A percentile compares a stretch with the other conserved stretches of the same genome.
Conservation (phyloP, 2,329 filamentous ascomycete genomes). For the Chaetomium sp. region DNA sequence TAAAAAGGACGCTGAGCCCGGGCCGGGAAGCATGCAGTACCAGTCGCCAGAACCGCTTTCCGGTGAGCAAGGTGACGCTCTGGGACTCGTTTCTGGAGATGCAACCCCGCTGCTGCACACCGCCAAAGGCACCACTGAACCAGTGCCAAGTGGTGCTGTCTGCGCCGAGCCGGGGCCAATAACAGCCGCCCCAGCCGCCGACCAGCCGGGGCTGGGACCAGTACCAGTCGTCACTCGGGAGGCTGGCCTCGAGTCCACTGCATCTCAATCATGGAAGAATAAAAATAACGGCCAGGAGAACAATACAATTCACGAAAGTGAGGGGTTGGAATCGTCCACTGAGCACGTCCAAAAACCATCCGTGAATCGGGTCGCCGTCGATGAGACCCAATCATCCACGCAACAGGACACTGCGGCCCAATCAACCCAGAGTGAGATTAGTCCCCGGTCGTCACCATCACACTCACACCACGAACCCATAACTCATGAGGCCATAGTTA, state of each 20-base stretch:
- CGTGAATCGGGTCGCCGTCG: conserved; percentile 3
- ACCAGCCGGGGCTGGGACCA: conserved; percentile 19
- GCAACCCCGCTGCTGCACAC: conserved; percentile 23
- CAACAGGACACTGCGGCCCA: conserved; percentile 14
- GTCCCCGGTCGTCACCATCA: background rate
- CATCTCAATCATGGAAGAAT: conserved; percentile 39
- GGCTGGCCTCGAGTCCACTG: conserved; percentile 9
- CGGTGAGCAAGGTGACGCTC: conserved; percentile 20
- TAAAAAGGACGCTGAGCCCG: conserved; percentile 25
- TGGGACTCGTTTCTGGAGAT: conserved; percentile 13
- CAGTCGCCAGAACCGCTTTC: conserved; percentile 15
- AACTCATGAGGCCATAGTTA: conserved; percentile 7
- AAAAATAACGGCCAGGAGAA: conserved; percentile 41
- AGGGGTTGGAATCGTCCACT: background rate
- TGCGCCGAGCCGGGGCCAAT: conserved; percentile 29
- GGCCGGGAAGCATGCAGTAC: conserved; percentile 17
- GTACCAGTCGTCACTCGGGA: conserved; percentile 12
- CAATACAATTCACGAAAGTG: conserved; percentile 7
- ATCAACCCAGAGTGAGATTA: conserved; percentile 16
- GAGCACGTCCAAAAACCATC: conserved; percentile 1
- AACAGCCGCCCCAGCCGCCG: conserved; percentile 18
- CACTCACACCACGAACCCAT: background rate
- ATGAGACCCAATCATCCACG: conserved; percentile 18
- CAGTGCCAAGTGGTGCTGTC: conserved; percentile 32
- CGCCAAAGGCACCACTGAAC: conserved; percentile 30